Conservation (phyloP, 192 early-diverging fungal species). For the Dissophora ornata region DNA sequence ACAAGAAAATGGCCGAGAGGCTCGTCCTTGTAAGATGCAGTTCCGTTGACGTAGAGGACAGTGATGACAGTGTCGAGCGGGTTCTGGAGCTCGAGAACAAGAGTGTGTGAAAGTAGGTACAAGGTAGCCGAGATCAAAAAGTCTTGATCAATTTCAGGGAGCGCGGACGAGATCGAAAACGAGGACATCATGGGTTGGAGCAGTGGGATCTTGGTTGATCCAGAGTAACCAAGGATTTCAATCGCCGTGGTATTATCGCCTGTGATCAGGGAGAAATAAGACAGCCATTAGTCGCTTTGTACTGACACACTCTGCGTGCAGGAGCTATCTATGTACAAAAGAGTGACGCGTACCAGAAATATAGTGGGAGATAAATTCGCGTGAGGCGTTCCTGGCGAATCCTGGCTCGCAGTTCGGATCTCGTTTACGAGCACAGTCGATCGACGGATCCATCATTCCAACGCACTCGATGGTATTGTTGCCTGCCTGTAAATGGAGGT, state of each 20-base stretch:
- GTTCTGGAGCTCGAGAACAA: conserved; percentile 40
- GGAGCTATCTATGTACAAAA: too few relatives aligned
- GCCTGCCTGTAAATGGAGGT: conserved; percentile 8
- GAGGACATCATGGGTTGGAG: conserved; percentile 40
- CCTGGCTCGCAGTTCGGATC: conserved; percentile 25
- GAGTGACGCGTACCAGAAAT: conserved; percentile 53
- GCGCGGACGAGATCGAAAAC: conserved; percentile 26
- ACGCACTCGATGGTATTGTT: conserved; percentile 46
- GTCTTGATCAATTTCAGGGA: conserved; percentile 32
- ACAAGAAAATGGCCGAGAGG: conserved; percentile 35
- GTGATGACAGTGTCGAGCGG: conserved; percentile 41
- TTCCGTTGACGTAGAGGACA: conserved; percentile 47
- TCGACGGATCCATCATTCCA: conserved; percentile 44
- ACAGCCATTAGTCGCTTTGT: too few relatives aligned
- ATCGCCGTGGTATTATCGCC: conserved; percentile 48
- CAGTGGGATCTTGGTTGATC: conserved; percentile 30
- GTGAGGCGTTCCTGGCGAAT: conserved; percentile 23
- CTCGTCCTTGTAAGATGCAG: conserved; percentile 41
- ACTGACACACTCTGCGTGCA: too few relatives aligned
- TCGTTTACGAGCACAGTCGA: conserved; percentile 25
- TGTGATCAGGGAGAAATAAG: background rate
- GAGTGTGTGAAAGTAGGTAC: conserved; percentile 29
- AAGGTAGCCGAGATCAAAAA: conserved; percentile 46
- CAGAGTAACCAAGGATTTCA: conserved; percentile 24
- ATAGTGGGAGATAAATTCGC: conserved; percentile 48